Conservation (phyloP, 768 basidiomycete species). For the Lactarius sanguifluus region DNA sequence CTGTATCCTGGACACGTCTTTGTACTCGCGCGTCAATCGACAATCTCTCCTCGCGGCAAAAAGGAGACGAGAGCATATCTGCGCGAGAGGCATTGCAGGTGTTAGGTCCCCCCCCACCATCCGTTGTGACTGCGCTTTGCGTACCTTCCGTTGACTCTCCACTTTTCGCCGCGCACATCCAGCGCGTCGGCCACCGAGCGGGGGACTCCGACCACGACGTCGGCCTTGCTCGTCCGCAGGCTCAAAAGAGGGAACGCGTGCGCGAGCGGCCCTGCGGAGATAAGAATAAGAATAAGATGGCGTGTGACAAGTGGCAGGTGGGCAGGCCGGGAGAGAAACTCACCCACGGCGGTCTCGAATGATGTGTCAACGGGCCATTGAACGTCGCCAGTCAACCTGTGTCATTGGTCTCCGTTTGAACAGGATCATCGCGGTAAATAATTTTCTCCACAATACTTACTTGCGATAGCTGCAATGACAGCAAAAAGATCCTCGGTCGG, state of each 20-base stretch:
- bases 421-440: not conserved
- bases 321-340: slow-evolving; percentile 23
- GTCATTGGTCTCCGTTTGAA: not conserved
- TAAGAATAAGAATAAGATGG: not conserved
- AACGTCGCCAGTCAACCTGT: slow-evolving; percentile 86
- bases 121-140: slow-evolving; percentile 30
- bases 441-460: slow-evolving; percentile 43
- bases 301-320: slow-evolving; percentile 3
- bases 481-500: not conserved
- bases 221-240: slow-evolving; percentile 92
- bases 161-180: slow-evolving; percentile 63
- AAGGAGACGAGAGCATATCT: slow-evolving; percentile 26
- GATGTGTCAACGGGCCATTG: slow-evolving; percentile 82
- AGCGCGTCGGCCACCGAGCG: slow-evolving; percentile 66
- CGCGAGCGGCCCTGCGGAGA: slow-evolving; percentile 62
- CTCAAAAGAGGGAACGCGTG: slow-evolving; percentile 81
- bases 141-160: slow-evolving; percentile 81
- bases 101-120: no score
- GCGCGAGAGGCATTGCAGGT: not conserved
- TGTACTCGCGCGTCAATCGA: not conserved
- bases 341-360: slow-evolving; percentile 72
- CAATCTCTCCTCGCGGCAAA: not conserved
- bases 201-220: slow-evolving; percentile 83
- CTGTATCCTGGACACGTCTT: not conserved
- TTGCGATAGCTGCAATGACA: slow-evolving; percentile 68